Evolutionary conservation across 2,329 filamentous ascomycete genomes (phyloP).

Genomic region (Beauveria australis): DNA sequence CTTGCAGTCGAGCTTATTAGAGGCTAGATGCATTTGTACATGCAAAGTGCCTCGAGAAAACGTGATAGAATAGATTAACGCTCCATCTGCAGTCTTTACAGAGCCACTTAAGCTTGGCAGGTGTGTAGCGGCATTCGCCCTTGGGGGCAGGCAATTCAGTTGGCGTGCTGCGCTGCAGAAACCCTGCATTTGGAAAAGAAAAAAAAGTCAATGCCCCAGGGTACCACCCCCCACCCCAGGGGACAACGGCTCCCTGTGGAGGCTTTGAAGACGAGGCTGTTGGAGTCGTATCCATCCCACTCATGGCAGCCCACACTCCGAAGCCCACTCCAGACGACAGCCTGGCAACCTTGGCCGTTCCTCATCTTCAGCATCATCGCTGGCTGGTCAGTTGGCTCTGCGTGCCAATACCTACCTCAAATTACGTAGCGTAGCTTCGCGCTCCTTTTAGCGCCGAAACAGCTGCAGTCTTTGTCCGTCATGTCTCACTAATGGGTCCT

Average conservation of each 20-base stretch:
- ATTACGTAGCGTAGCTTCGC: not conserved
- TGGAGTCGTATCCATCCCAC: not conserved
- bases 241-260: slow-evolving; percentile 4
- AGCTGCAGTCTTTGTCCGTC: not conserved
- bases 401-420: too few species aligned
- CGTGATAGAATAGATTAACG: too few species aligned
- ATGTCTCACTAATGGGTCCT: not conserved
- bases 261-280: slow-evolving; percentile 1
- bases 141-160: not conserved
- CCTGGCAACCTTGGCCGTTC: not conserved
- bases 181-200: not conserved
- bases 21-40: too few species aligned
- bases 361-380: not conserved
- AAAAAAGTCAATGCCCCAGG: not conserved
- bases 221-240: not conserved
- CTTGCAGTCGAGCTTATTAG: too few species aligned
- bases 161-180: not conserved
- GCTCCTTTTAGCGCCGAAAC: not conserved
- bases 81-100: too few species aligned
- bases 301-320: too few species aligned
- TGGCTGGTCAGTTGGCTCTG: not conserved
- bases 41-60: too few species aligned
- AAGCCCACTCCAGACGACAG: not conserved
- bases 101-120: too few species aligned
- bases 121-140: not conserved